Evolutionary conservation across 352 stramenopile species (phyloP), one percentile per base, ranked within the genome.

Genomic region (Phytophthora pisi): DNA sequence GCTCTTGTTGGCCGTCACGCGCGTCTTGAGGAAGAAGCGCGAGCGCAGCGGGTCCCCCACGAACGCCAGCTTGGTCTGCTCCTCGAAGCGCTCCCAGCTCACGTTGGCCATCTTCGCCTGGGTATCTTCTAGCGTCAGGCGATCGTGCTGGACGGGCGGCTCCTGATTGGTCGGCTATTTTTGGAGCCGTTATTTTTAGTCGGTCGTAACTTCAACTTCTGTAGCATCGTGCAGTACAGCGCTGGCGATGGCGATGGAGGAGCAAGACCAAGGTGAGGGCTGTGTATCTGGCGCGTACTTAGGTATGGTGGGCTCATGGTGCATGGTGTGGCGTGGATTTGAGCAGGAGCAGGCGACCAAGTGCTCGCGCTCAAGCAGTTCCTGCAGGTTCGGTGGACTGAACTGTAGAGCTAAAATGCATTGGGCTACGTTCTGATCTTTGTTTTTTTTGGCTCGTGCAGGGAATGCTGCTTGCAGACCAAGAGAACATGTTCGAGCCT

Each of bases 51-150:
- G 70, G 13, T 87, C 74, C 45, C 71, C 78, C 38, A 85, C 74
- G 56, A 90, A 88, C 31, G 77, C 76, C 34, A 87, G 74, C 64
- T 91, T 91, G 3, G 78, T 75, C 59, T 85, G 72, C 76, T 89
- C 82, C 64, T 93, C 85, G 53, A 91, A 91, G 49, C 71, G 72
- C 40, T 91, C 85, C 85, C 85, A 91, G 54, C 61, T 66, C 59
- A 84, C 55, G 28, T 68, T 78, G 31, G 28, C 66, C 62, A 74
- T 66, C 52, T n/a, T 42, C 10, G 28, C 34, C 2, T 45, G 31
- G 31, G 26, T 57, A 59, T 57, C 51, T 61, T 57, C 51, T 57
- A 16, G 45, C 18, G 45, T 47, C 40, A 0, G 16, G 6, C 40
- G 40, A 20, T 47, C 11, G 26, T 52, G 36, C 24, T 45, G 16